Conservation (phyloP, 768 basidiomycete species). For the Phaeotremella fagi region DNA sequence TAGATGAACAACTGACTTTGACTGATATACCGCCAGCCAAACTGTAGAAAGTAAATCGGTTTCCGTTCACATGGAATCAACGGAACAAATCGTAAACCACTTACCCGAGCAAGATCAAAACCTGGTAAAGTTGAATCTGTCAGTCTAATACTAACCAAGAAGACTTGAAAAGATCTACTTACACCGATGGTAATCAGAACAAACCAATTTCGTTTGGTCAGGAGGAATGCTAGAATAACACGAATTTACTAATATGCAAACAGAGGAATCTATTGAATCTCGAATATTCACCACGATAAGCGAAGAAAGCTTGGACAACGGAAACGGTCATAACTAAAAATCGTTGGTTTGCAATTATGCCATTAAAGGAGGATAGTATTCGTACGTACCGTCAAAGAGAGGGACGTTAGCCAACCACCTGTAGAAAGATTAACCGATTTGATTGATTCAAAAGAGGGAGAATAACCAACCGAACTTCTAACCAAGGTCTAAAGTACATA, state of each 20-base stretch:
- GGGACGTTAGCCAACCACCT: constrained; percentile 15
- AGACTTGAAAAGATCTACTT: not conserved
- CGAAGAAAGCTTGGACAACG: constrained; percentile 21
- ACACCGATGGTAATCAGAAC: constrained; percentile 2
- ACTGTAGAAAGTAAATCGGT: too few species aligned
- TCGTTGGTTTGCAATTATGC: constrained; percentile 1
- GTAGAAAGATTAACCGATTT: not conserved
- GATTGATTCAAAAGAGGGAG: not conserved
- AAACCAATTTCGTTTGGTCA: constrained; percentile 8
- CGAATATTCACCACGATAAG: constrained; percentile 11
- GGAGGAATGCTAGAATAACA: constrained; percentile 9
- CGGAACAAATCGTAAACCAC: too few species aligned
- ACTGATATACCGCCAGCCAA: constrained; percentile 18
- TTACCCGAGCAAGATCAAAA: not conserved
- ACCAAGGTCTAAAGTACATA: not conserved
- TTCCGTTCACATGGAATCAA: too few species aligned
- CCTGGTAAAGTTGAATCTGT: not conserved
- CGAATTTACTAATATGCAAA: too few species aligned
- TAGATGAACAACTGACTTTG: constrained; percentile 12
- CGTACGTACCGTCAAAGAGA: constrained; percentile 6
- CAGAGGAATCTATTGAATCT: not conserved
- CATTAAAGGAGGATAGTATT: not conserved
- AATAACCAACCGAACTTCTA: not conserved
- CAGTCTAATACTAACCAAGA: not conserved
- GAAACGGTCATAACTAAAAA: not conserved